Evolutionary conservation across 2,329 filamentous ascomycete species (phyloP).

Genomic region (Acephala macrosclerotiorum): DNA sequence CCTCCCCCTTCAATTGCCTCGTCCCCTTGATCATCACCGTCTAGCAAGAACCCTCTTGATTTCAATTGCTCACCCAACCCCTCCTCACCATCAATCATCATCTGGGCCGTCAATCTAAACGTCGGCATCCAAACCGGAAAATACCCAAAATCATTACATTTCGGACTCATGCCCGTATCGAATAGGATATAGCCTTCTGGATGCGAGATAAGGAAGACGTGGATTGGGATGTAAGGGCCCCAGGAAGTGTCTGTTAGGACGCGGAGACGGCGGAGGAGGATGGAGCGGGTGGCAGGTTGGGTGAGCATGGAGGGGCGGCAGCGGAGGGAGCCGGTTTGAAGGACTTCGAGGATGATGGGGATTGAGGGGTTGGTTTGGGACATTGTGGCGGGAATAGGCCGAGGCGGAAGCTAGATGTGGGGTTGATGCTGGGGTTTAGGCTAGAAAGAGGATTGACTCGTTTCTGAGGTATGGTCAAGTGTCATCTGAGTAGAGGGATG

Average conservation of each 20-base stretch:
- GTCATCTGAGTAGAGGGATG: no score
- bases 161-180: conserved; percentile 40
- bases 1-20: conserved; percentile 11
- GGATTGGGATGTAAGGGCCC: conserved; percentile 27
- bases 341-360: background rate
- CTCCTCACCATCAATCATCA: conserved; percentile 20
- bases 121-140: conserved; percentile 33
- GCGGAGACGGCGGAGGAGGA: conserved; percentile 5
- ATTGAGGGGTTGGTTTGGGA: background rate
- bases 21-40: conserved; percentile 13
- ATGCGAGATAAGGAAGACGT: conserved; percentile 38
- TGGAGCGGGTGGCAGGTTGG: conserved; percentile 1
- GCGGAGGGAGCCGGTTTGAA: conserved; percentile 2
- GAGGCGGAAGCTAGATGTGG: background rate
- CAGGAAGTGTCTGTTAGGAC: conserved; percentile 9
- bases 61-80: conserved; percentile 25
- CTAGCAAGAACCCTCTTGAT: conserved; percentile 32
- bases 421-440: background rate
- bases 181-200: conserved; percentile 40
- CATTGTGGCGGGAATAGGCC: background rate
- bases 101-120: conserved; percentile 17
- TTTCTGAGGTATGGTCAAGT: no score
- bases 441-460: background rate
- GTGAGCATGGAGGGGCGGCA: conserved; percentile 14
- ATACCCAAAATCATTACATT: conserved; percentile 36